These are phyloP conservation scores for Globisporangium abappressorium DNA, from an alignment of 352 stramenopile genomes.

Conservation along the genomic window DNA sequence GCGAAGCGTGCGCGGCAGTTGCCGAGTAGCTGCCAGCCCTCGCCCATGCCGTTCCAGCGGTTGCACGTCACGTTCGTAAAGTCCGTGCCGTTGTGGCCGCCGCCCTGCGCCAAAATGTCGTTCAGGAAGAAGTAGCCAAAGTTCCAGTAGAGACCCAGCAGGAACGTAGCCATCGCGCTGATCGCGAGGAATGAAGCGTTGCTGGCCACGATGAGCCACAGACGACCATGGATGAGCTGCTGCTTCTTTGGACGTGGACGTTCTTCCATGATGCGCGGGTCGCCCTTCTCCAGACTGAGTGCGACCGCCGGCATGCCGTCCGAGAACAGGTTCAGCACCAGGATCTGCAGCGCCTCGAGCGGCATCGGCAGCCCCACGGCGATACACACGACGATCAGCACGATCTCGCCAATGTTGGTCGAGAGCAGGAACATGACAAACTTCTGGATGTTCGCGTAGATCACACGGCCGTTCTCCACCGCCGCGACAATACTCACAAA, in stretches of 20 bases:
- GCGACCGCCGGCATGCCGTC: constrained; percentile 85
- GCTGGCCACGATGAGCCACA: constrained; percentile 59
- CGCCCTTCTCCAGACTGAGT: constrained; percentile 69
- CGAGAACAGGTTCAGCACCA: constrained; percentile 99
- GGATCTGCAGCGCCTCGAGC: constrained; percentile 95
- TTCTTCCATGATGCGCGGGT: constrained; percentile 64
- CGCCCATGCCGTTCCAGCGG: constrained; percentile 46
- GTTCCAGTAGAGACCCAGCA: constrained; percentile 74
- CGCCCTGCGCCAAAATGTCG: constrained; percentile 52
- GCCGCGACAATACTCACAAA: constrained; percentile 97
- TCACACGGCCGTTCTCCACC: constrained; percentile 94
- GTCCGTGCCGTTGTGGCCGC: constrained; percentile 36
- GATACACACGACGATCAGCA: constrained; percentile 75
- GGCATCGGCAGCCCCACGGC: constrained; percentile 68
- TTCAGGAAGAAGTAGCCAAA: constrained; percentile 45
- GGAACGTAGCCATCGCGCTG: constrained; percentile 43
- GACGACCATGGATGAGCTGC: constrained; percentile 50
- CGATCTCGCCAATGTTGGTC: constrained; percentile 95
- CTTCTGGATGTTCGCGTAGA: constrained; percentile 98
- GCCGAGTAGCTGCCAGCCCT: constrained; percentile 50
- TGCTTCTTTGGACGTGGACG: constrained; percentile 53
- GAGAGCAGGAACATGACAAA: constrained; percentile 98
- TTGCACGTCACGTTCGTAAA: constrained; percentile 56
- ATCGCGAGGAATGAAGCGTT: constrained; percentile 55
- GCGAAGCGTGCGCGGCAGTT: constrained; percentile 45